Evolutionary conservation across 495 filamentous ascomycete species (phyloP).

Genomic region (Rostrohypoxylon terebratum): DNA sequence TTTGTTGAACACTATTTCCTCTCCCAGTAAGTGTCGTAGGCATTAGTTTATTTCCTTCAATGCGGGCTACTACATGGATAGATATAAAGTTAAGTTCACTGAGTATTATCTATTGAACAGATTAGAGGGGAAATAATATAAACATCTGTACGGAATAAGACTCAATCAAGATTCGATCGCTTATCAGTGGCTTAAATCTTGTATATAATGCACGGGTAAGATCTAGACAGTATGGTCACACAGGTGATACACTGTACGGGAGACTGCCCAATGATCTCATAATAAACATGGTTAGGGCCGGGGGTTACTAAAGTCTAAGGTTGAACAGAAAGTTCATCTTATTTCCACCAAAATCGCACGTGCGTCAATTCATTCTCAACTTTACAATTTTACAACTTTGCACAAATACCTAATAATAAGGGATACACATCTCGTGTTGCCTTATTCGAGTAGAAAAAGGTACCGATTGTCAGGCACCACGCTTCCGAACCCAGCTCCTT

Average conservation of each 20-base stretch:
- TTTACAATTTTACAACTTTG: neutral
- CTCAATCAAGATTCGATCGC: conserved; percentile 2
- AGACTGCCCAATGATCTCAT: neutral
- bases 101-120: too few relatives aligned
- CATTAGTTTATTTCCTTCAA: too few relatives aligned
- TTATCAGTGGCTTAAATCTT: conserved; percentile 7
- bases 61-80: too few relatives aligned
- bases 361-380: neutral
- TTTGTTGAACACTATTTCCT: too few relatives aligned
- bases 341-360: neutral
- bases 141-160: neutral
- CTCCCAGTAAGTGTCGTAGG: too few relatives aligned
- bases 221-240: neutral
- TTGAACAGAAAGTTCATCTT: neutral
- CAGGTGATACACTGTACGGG: conserved; percentile 12
- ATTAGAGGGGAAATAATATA: neutral
- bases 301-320: neutral
- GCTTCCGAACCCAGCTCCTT: conserved; percentile 13
- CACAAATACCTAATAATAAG: neutral
- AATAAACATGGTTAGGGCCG: neutral
- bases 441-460: neutral
- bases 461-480: neutral
- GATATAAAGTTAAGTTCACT: neutral
- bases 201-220: neutral
- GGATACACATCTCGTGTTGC: neutral